A percentile compares a stretch with the other conserved stretches of the same genome.
Evolutionary conservation across 139 green algal species (phyloP).

Genomic region (Dunaliella primolecta): DNA sequence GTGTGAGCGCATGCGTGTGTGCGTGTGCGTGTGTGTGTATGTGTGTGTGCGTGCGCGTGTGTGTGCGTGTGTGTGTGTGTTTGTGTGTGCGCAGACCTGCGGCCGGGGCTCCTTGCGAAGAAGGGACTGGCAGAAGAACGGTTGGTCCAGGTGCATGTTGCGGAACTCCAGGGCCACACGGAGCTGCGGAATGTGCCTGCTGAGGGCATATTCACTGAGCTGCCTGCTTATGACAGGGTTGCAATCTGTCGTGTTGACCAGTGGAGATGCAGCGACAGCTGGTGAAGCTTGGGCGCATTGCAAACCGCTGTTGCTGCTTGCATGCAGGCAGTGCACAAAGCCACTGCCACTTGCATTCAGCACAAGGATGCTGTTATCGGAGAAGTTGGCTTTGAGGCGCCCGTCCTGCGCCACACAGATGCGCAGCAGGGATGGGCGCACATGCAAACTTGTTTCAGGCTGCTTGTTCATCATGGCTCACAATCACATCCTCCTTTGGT

Average conservation of each 20-base stretch:
- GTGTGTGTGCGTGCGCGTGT: no score
- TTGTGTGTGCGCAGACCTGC: not conserved
- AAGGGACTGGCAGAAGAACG: conserved; percentile 34
- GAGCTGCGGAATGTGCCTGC: conserved; percentile 29
- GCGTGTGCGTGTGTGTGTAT: no score
- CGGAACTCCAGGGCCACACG: conserved; percentile 54
- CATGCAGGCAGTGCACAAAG: conserved; percentile 31
- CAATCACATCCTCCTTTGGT: no score
- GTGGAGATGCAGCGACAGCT: not conserved
- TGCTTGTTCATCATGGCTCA: no score
- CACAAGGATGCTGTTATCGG: conserved; percentile 58
- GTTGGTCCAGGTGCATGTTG: conserved; percentile 53
- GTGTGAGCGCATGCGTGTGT: no score
- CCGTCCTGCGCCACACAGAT: conserved; percentile 26
- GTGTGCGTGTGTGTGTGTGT: not conserved
- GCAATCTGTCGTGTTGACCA: not conserved
- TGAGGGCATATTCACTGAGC: conserved; percentile 53
- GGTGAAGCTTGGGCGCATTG: no score
- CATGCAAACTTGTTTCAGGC: no score
- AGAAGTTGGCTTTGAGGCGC: conserved; percentile 57
- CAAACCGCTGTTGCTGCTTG: not conserved
- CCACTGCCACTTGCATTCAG: conserved; percentile 36
- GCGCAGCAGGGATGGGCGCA: not conserved
- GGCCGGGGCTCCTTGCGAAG: conserved; percentile 3
- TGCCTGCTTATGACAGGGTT: conserved; percentile 28